Evolutionary conservation across 495 filamentous ascomycete genomes (phyloP).

Genomic region (Neurospora sp.): DNA sequence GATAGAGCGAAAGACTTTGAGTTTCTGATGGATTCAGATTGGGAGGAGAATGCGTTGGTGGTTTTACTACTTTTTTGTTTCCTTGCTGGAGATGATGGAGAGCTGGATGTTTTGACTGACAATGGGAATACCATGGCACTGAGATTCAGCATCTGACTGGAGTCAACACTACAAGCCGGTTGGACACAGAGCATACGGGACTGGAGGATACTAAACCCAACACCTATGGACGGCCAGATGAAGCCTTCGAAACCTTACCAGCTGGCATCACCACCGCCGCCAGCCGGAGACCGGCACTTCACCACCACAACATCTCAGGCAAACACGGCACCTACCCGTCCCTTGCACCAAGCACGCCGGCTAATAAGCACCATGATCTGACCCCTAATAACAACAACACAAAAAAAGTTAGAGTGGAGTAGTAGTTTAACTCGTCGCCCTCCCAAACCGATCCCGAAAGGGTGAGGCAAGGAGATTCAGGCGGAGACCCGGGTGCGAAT

Average conservation of each 20-base stretch:
- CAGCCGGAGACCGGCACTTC: not conserved
- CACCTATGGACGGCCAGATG: not conserved
- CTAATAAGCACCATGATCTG: not conserved
- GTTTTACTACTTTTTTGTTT: not conserved
- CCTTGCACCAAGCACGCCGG: not conserved
- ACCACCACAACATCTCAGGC: not conserved
- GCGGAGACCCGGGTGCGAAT: slow-evolving; percentile 19
- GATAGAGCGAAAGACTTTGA: not conserved
- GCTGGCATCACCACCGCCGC: not conserved
- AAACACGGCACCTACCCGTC: not conserved
- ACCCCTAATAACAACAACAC: not conserved
- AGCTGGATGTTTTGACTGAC: not conserved
- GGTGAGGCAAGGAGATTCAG: not conserved
- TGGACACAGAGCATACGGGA: not conserved
- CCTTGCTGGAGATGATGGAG: not conserved
- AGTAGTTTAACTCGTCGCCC: slow-evolving; percentile 22
- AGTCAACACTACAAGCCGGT: not conserved
- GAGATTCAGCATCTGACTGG: not conserved
- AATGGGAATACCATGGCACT: not conserved
- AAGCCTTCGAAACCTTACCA: not conserved
- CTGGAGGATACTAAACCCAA: not conserved
- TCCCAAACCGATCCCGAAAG: slow-evolving; percentile 6
- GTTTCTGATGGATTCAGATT: not conserved
- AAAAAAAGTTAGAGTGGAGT: slow-evolving; percentile 14
- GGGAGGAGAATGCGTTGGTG: not conserved